Conservation (phyloP, 257 asterid genomes). For the Penstemon newberryi region DNA sequence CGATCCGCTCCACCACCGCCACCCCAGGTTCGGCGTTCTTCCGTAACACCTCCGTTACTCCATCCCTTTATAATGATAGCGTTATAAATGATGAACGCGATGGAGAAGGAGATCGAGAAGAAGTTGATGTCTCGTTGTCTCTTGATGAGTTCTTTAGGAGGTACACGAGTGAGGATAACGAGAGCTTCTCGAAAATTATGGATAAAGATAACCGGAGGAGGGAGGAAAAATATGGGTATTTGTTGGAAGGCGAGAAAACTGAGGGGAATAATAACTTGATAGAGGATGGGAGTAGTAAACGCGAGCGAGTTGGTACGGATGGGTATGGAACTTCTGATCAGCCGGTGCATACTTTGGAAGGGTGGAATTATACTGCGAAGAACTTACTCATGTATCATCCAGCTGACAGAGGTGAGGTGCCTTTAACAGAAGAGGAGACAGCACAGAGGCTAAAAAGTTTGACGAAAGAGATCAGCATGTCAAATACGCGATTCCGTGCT, state of each 20-base stretch:
- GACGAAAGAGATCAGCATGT: conserved; percentile 74
- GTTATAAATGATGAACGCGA: conserved; percentile 30
- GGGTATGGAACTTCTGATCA: conserved; percentile 93
- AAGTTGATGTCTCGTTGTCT: conserved; percentile 52
- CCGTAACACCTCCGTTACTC: conserved; percentile 68
- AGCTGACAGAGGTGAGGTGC: conserved; percentile 77
- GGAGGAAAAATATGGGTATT: conserved; percentile 70
- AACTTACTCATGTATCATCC: conserved; percentile 94
- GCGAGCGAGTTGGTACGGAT: conserved; percentile 63
- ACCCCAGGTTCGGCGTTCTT: conserved; percentile 78
- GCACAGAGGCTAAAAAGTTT: conserved; percentile 67
- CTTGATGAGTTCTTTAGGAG: conserved; percentile 74
- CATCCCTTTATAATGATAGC: conserved; percentile 39
- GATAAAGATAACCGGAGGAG: conserved; percentile 76
- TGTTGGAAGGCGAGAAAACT: conserved; percentile 55
- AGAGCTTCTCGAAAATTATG: conserved; percentile 65
- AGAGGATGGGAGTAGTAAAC: conserved; percentile 54
- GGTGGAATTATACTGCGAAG: conserved; percentile 86
- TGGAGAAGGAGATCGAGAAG: conserved; percentile 34
- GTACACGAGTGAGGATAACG: conserved; percentile 96
- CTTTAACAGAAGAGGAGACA: conserved; percentile 74
- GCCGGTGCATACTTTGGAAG: conserved; percentile 70
- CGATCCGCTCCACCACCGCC: conserved; percentile 39
- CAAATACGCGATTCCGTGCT: conserved; percentile 75
- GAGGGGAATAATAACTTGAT: conserved; percentile 38